These are phyloP conservation scores for Annona squamosa DNA, from an alignment of 164 flowering plant species.

Conservation along the genomic window DNA sequence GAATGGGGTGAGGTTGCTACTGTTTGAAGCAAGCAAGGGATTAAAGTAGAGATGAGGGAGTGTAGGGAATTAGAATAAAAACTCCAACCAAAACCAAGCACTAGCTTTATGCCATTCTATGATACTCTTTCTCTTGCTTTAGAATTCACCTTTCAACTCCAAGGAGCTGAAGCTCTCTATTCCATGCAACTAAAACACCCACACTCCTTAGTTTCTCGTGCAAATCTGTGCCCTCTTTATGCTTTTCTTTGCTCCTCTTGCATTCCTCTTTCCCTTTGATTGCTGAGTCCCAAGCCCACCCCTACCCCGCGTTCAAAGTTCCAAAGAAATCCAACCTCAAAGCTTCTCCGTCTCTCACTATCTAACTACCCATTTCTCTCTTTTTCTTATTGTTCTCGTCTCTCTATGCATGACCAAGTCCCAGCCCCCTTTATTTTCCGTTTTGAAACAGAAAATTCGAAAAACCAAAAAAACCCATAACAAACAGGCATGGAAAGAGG, in stretches of 20 bases:
- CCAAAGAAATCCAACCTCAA: constrained; percentile 21
- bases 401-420: constrained; percentile 26
- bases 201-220: constrained; percentile 45
- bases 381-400: constrained; percentile 9
- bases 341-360: constrained; percentile 9
- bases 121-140: constrained; percentile 24
- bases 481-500: not conserved
- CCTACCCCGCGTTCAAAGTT: constrained; percentile 28
- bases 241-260: constrained; percentile 35
- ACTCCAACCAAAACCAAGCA: constrained; percentile 28
- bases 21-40: constrained; percentile 30
- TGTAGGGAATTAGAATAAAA: constrained; percentile 15
- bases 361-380: not conserved
- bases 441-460: not conserved
- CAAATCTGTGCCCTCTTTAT: constrained; percentile 42
- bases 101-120: constrained; percentile 60
- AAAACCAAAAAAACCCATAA: not conserved
- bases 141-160: constrained; percentile 28
- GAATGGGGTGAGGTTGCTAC: not conserved
- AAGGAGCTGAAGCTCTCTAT: constrained; percentile 32
- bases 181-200: constrained; percentile 34
- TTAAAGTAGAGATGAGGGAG: constrained; percentile 28
- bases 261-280: constrained; percentile 19
- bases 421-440: constrained; percentile 16
- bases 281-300: constrained; percentile 25